Evolutionary conservation across 164 flowering plant species (phyloP), one percentile per base, ranked within the genome.

Genomic region (Echeveria elegans): DNA sequence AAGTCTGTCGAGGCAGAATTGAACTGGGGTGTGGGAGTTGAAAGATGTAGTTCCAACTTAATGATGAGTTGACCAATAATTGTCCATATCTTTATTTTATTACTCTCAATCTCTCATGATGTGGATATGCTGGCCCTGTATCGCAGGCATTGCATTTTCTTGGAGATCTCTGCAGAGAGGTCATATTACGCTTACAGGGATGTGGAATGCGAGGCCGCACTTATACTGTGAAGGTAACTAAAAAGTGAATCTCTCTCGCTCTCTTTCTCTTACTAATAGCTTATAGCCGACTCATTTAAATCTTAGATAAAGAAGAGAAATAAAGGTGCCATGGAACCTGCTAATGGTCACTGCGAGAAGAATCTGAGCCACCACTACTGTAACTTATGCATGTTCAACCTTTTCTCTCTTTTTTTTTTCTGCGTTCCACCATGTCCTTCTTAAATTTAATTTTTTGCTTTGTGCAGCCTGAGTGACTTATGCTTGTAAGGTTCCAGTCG

Each of bases 1-100:
- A 94, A 89, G 83, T 89, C 99, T 62, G 66, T 94, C 3, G 97
- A 97, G 43, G 99, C 99, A 69, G 99, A 94, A 75, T 90, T 94
- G 40, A 94, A 94, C 71, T 94, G 99, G 99, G 99, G 97, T 63
- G 96, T 91, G 79, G 60, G 79, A 83, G 74, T 58, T 69, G 52
- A 78, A 88, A 78, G 96, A 91, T 85, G 98, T 90, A 23, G 26
- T 94, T 83, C 29, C 59, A 24, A 12, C 24, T 53, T 53, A 9
- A 29, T 53, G 29, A 24, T 53, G 59, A 53, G 31, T 24, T 24
- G 30, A 53, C 24, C 24, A 24, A 53, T 53, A 24, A 2, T 23
- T 5, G 59, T 53, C 23, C 15, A 6, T 53, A 24, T 24, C 59
- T 53, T 53, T 10, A 24, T 53, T 24, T 23, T n/a, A n/a, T n/a